Percentiles rank a stretch among this genome's conserved stretches.
phyloP scores from a whole-genome alignment of 306 rosid genomes.

The Corylus americana region DNA sequence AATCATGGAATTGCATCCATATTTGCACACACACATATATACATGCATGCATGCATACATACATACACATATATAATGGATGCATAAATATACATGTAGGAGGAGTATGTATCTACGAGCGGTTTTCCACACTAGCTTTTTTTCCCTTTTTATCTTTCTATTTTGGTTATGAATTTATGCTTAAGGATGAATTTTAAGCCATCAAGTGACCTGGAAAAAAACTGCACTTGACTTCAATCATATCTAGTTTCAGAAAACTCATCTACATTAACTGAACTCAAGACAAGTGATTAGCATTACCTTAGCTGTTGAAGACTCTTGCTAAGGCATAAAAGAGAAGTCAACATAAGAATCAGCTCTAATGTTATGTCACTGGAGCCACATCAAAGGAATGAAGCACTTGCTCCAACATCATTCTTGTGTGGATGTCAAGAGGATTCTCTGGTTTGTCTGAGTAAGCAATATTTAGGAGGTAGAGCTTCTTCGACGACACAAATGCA shows the following conservation, averaged over 20 bases:
- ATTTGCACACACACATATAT: neutral
- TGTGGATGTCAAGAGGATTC: conserved; percentile 62
- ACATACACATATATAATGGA: neutral
- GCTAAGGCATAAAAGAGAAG: conserved; percentile 15
- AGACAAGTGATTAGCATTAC: conserved; percentile 10
- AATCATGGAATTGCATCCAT: neutral
- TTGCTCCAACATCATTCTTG: conserved; percentile 43
- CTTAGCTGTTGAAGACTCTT: conserved; percentile 10
- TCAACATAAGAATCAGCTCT: neutral
- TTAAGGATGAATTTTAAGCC: neutral
- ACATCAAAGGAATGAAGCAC: conserved; percentile 57
- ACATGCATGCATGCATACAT: neutral
- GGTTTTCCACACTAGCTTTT: neutral
- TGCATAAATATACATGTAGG: no score
- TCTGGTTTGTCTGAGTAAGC: conserved; percentile 82
- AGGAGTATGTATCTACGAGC: no score
- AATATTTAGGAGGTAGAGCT: conserved; percentile 81
- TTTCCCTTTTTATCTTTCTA: neutral
- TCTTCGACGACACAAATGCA: conserved; percentile 85
- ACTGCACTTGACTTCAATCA: no score
- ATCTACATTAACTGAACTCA: conserved; percentile 12
- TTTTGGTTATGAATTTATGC: neutral
- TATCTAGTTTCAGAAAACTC: neutral
- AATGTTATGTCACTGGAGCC: conserved; percentile 30
- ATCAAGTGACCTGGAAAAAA: neutral